phyloP scores from a whole-genome alignment of 768 basidiomycete genomes.

The Serendipita vermifera region DNA sequence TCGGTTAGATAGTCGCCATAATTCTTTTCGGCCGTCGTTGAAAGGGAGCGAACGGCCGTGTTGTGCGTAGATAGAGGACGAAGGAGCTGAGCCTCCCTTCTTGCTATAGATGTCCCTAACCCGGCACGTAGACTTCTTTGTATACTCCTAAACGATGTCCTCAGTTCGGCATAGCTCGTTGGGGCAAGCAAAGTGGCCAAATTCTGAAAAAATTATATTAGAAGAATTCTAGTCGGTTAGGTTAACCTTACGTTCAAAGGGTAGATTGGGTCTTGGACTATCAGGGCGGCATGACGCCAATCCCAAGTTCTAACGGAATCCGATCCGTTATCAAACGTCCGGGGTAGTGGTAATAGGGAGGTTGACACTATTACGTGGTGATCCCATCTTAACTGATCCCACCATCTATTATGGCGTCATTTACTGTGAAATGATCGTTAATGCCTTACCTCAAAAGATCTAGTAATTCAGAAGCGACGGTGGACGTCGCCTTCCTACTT shows the following conservation, averaged over 20 bases:
- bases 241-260: conserved; percentile 12
- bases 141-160: background rate
- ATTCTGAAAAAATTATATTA: conserved; percentile 8
- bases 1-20: conserved; percentile 9
- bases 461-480: background rate
- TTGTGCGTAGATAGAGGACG: background rate
- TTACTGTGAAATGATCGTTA: background rate
- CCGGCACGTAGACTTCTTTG: conserved; percentile 10
- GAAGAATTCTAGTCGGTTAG: background rate
- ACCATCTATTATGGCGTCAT: conserved; percentile 3
- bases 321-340: background rate
- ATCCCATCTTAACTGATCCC: conserved; percentile 3
- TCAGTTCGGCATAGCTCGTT: background rate
- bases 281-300: conserved; percentile 10
- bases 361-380: background rate
- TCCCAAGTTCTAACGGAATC: background rate
- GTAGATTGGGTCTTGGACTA: conserved; percentile 21
- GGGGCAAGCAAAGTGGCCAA: conserved; percentile 4
- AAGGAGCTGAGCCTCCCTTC: conserved; percentile 7
- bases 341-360: background rate
- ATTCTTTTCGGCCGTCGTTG: background rate
- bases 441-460: background rate
- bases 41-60: conserved; percentile 1
- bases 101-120: background rate
- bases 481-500: no score